These are phyloP conservation scores for Arthrocladium fulminans DNA, from an alignment of 2,329 filamentous ascomycete species.

Conservation along the genomic window DNA sequence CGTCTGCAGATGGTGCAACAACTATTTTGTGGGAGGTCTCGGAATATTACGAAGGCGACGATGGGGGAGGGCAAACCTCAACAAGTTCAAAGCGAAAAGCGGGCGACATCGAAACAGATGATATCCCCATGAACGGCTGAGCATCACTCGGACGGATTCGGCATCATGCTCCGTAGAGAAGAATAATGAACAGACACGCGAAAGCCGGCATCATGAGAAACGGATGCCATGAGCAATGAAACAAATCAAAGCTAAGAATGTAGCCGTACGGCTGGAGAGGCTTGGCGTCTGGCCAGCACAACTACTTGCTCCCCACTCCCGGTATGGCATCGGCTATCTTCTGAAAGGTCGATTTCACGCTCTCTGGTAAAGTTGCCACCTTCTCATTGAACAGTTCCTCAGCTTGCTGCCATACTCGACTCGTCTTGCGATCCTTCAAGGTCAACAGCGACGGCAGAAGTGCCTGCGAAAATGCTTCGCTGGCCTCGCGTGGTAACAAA, in stretches of 20 bases:
- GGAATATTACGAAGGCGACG: slow-evolving; percentile 47
- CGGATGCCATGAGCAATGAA: not conserved
- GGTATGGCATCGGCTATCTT: slow-evolving; percentile 11
- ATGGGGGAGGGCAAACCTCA: slow-evolving; percentile 7
- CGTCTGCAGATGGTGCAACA: slow-evolving; percentile 54
- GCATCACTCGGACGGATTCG: not conserved
- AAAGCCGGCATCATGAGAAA: not conserved
- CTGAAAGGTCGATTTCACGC: slow-evolving; percentile 11
- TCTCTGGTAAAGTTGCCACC: slow-evolving; percentile 56
- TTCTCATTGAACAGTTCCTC: slow-evolving; percentile 68
- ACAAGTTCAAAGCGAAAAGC: slow-evolving; percentile 20
- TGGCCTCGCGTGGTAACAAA: slow-evolving; percentile 76
- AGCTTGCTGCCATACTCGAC: slow-evolving; percentile 72
- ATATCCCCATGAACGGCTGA: slow-evolving; percentile 14
- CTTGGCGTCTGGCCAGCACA: not conserved
- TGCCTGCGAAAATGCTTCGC: slow-evolving; percentile 71
- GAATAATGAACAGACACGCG: not conserved
- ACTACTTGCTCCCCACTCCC: slow-evolving; percentile 4
- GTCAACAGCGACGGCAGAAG: slow-evolving; percentile 68
- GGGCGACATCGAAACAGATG: slow-evolving; percentile 16
- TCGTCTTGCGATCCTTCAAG: slow-evolving; percentile 64
- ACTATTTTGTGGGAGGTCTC: slow-evolving; percentile 75
- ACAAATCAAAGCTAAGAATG: not conserved
- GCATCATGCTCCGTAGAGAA: no score
- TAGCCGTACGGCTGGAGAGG: not conserved